These are phyloP conservation scores for Orbilia javanica DNA, from an alignment of 2,329 filamentous ascomycete genomes.

Conservation along the genomic window DNA sequence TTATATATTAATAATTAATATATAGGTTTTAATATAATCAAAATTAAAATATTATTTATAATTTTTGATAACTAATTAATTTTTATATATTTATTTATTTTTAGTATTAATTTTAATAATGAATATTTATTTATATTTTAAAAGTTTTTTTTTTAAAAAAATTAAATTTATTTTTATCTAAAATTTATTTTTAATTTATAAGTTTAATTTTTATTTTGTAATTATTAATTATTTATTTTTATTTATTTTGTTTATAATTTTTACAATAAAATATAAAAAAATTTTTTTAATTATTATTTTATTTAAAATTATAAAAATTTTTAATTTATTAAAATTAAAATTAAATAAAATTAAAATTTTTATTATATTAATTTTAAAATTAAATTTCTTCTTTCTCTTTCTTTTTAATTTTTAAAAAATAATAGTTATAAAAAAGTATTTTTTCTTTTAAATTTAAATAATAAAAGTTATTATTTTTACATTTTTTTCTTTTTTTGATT, in stretches of 20 bases:
- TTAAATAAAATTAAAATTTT: neutral
- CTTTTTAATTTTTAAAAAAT: no score
- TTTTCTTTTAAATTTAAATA: no score
- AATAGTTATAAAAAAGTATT: no score
- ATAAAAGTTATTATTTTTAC: no score
- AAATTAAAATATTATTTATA: no score
- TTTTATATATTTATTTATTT: neutral
- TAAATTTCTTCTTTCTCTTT: no score
- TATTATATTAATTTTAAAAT: no score
- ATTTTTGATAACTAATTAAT: neutral
- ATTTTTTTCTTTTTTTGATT: no score
- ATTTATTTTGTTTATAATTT: neutral
- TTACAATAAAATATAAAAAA: neutral
- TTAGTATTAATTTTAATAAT: neutral
- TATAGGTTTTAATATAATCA: neutral
- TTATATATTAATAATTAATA: neutral
- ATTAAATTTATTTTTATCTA: neutral
- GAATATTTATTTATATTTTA: slow-evolving; percentile 1
- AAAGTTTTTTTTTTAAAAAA: neutral
- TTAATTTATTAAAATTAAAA: neutral
- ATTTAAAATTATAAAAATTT: neutral
- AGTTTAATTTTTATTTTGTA: neutral
- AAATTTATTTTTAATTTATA: neutral
- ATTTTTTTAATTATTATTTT: neutral
- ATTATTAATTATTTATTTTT: neutral